Evolutionary conservation across 2,329 filamentous ascomycete species (phyloP), one percentile per base, ranked within the genome.

Genomic region (Colletotrichum orchidophilum): DNA sequence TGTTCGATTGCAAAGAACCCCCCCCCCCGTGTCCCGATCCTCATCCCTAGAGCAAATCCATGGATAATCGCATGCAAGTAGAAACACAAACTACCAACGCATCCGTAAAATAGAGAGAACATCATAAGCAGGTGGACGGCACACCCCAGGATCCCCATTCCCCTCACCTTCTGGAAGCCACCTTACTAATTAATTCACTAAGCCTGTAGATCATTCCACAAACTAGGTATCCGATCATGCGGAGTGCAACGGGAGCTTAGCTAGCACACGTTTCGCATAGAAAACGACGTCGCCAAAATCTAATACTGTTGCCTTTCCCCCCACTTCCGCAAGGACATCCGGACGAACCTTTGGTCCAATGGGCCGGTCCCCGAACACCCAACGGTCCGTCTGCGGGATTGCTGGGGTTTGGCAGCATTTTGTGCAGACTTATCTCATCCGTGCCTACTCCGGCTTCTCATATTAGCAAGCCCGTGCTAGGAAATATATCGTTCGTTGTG

Each of bases 271-370:
- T n/a, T n/a, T n/a, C n/a, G n/a, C n/a, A n/a, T n/a, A n/a, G n/a
- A n/a, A n/a, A n/a, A n/a, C n/a, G n/a, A n/a, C n/a, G n/a, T n/a
- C n/a, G n/a, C n/a, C n/a, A n/a, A n/a, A n/a, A n/a, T n/a, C n/a
- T n/a, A n/a, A n/a, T n/a, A n/a, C n/a, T n/a, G n/a, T n/a, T n/a
- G 12, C 35, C 35, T 8, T 35, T 18, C 7, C 33, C 42, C 21
- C 42, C 29, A 24, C 49, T 24, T 55, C 50, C 50, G 35, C 26
- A 15, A 61, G 58, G 58, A 31, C 58, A 50, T 59, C 53, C 64
- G 68, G 68, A 57, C 26, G 58, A 63, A 63, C 46, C 9, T 63
- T 58, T 46, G 46, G 18, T 9, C 64, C 68, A 68, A 68, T 64
- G 58, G 68, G 27, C 5, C 49, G 13, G 33, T 18, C 11, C 7